phyloP scores from a whole-genome alignment of 1,139 yeast species.

The Suhomyces bokatorum region DNA sequence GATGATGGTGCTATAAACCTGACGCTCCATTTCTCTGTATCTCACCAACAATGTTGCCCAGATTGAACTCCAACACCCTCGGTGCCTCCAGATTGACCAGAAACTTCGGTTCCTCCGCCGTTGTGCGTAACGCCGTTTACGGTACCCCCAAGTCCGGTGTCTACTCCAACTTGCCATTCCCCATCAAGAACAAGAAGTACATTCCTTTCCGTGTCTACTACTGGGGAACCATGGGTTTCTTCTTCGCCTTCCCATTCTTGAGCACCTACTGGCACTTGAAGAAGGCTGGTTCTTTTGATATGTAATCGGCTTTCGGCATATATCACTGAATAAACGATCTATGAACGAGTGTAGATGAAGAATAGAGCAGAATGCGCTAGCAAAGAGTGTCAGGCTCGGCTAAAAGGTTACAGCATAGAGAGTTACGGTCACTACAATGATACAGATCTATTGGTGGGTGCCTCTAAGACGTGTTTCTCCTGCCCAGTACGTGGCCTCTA shows the following conservation, averaged over 20 bases:
- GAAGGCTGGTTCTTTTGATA: constrained; percentile 63
- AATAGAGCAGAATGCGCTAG: too few species aligned
- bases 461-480: too few species aligned
- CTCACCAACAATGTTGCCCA: constrained; percentile 15
- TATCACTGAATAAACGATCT: constrained; percentile 3
- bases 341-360: not conserved
- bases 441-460: too few species aligned
- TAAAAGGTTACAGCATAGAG: too few species aligned
- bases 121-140: constrained; percentile 33
- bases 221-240: constrained; percentile 72
- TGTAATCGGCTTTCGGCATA: constrained; percentile 7
- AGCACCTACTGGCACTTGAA: constrained; percentile 68
- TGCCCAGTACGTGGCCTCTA: too few species aligned
- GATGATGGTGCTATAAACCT: constrained; percentile 3
- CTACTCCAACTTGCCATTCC: constrained; percentile 91
- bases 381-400: too few species aligned
- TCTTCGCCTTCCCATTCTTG: constrained; percentile 65
- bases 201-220: constrained; percentile 81
- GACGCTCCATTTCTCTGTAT: not conserved
- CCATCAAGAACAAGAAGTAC: constrained; percentile 80
- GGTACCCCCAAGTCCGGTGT: constrained; percentile 72
- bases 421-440: too few species aligned
- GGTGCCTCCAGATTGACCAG: constrained; percentile 23
- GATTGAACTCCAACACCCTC: constrained; percentile 13
- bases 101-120: constrained; percentile 41